A percentile compares a stretch with the other conserved stretches of the same genome.
These are phyloP conservation scores for Leptographium procerum DNA, from an alignment of 2,329 filamentous ascomycete genomes.

Conservation along the genomic window DNA sequence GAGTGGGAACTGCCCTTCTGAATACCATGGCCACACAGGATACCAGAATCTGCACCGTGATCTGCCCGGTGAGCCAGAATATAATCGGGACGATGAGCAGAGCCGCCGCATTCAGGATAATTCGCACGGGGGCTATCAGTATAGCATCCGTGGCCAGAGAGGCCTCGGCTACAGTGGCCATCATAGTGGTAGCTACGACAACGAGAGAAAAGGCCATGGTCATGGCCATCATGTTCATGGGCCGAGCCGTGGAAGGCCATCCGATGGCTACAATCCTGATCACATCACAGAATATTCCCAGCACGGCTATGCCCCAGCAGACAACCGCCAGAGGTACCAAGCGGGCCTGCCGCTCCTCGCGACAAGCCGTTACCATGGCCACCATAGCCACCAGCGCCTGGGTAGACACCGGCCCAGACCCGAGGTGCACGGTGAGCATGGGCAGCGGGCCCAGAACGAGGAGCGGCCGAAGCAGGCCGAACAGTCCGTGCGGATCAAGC, in stretches of 20 bases:
- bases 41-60: background rate
- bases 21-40: background rate
- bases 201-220: too few species aligned
- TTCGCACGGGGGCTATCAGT: background rate
- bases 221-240: too few species aligned
- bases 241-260: background rate
- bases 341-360: background rate
- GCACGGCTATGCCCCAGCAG: background rate
- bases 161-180: background rate
- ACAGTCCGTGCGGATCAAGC: background rate
- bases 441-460: background rate
- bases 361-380: background rate
- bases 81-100: background rate
- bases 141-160: background rate
- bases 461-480: background rate
- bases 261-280: background rate
- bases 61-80: background rate
- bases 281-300: background rate
- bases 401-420: background rate
- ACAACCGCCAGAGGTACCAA: background rate
- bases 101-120: background rate
- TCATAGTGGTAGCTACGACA: background rate
- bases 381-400: background rate
- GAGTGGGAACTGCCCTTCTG: background rate
- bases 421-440: background rate